Percentiles rank a stretch among this genome's conserved stretches.
Evolutionary conservation across 2,329 filamentous ascomycete species (phyloP).

Genomic region (Curvularia eragrostidis): DNA sequence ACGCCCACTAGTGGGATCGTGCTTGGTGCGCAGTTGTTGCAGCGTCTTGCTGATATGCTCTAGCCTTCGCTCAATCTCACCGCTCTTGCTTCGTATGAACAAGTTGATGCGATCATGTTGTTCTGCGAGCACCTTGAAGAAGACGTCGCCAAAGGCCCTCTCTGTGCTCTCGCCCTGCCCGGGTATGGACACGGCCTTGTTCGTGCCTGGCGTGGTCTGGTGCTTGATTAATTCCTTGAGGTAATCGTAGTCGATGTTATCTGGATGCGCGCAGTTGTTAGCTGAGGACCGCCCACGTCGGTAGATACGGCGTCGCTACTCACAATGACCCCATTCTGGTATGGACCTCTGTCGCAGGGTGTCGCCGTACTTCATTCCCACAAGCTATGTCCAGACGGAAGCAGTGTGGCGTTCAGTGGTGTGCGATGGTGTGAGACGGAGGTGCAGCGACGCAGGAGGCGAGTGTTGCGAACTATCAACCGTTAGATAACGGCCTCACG

Average conservation of each 20-base stretch:
- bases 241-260: conserved; percentile 89
- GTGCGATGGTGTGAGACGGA: conserved; percentile 6
- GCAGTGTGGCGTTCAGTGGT: conserved; percentile 16
- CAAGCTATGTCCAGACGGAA: conserved; percentile 6
- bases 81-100: conserved; percentile 80
- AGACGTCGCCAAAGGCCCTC: conserved; percentile 71
- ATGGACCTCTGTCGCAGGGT: conserved; percentile 77
- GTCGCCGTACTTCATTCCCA: conserved; percentile 76
- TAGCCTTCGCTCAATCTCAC: conserved; percentile 75
- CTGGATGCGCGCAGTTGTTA: conserved; percentile 52
- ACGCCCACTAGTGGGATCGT: conserved; percentile 22
- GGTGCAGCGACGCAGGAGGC: conserved; percentile 18
- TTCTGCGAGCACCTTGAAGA: conserved; percentile 72
- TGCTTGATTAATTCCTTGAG: conserved; percentile 85
- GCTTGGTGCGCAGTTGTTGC: conserved; percentile 39
- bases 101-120: conserved; percentile 80
- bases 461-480: conserved; percentile 15
- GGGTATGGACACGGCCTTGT: conserved; percentile 74
- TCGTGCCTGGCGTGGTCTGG: conserved; percentile 75
- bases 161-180: conserved; percentile 66
- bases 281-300: conserved; percentile 5
- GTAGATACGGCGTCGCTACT: conserved; percentile 30
- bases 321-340: conserved; percentile 81
- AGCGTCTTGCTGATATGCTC: conserved; percentile 52
- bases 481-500: conserved; percentile 24